Percentiles rank a stretch among this genome's conserved stretches.
Evolutionary conservation across 768 basidiomycete genomes (phyloP).

Genomic region (Russula lepida): DNA sequence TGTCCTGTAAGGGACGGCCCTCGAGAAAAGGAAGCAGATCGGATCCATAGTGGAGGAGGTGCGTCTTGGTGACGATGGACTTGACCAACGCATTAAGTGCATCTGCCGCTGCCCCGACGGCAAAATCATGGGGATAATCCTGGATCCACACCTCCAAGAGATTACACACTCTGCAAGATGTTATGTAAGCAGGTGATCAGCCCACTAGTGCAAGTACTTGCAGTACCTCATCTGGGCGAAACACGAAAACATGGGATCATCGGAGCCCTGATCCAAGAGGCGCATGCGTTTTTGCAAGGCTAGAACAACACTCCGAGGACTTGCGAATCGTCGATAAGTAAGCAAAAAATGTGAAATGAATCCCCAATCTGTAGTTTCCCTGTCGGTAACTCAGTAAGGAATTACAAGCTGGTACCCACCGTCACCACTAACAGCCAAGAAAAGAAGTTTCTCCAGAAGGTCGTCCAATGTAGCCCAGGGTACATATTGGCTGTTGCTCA

Average conservation of each 20-base stretch:
- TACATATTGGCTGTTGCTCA: slow-evolving; percentile 43
- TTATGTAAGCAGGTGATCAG: not conserved
- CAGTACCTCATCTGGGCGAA: slow-evolving; percentile 80
- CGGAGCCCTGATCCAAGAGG: slow-evolving; percentile 58
- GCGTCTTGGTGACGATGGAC: slow-evolving; percentile 69
- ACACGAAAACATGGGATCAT: slow-evolving; percentile 79
- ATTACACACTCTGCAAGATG: slow-evolving; percentile 56
- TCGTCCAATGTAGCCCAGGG: slow-evolving; percentile 75
- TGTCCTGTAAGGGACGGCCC: slow-evolving; percentile 55
- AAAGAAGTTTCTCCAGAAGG: slow-evolving; percentile 72
- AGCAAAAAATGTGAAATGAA: slow-evolving; percentile 76
- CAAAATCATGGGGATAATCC: slow-evolving; percentile 72
- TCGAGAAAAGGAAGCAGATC: slow-evolving; percentile 78
- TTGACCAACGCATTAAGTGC: slow-evolving; percentile 70
- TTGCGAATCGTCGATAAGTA: slow-evolving; percentile 76
- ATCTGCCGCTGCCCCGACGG: slow-evolving; percentile 62
- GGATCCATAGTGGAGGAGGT: slow-evolving; percentile 77
- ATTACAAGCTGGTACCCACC: slow-evolving; percentile 36
- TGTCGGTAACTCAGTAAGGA: slow-evolving; percentile 1
- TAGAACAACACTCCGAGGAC: slow-evolving; percentile 68
- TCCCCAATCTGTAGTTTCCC: slow-evolving; percentile 47
- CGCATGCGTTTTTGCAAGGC: slow-evolving; percentile 86
- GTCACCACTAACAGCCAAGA: slow-evolving; percentile 77
- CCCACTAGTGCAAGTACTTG: not conserved
- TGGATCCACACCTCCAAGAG: slow-evolving; percentile 71